Conservation (phyloP, 1,139 yeast genomes). For the Pichia sp. region DNA sequence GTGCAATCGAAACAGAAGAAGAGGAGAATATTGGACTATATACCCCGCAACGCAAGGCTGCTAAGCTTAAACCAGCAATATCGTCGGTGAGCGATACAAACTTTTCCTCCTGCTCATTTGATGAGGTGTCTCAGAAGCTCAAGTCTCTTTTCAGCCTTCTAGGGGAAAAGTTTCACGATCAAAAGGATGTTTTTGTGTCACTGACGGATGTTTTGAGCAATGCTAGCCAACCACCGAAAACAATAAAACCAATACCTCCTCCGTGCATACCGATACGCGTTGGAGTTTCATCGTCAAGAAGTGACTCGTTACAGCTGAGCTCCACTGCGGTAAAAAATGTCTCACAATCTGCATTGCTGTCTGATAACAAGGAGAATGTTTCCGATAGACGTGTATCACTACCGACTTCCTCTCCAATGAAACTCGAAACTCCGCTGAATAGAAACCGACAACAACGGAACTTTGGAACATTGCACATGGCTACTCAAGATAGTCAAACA, state of each 20-base stretch:
- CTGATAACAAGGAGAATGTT: neutral
- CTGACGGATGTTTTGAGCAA: neutral
- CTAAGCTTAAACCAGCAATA: neutral
- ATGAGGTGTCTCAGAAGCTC: neutral
- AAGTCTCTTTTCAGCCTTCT: constrained; percentile 1
- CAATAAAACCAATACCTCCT: neutral
- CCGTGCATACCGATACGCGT: neutral
- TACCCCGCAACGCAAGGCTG: neutral
- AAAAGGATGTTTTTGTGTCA: constrained; percentile 1
- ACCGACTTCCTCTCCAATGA: constrained; percentile 1
- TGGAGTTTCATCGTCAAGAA: neutral
- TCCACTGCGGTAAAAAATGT: neutral
- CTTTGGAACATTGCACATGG: constrained; percentile 11
- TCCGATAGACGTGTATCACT: neutral
- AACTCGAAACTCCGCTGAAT: neutral
- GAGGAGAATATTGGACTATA: neutral
- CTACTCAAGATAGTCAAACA: constrained; percentile 6
- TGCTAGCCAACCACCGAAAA: neutral
- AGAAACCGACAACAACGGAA: neutral
- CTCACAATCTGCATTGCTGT: neutral
- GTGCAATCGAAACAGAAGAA: neutral
- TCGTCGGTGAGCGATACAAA: neutral
- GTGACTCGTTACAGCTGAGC: neutral
- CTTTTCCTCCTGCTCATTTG: neutral
- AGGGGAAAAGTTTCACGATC: neutral